Evolutionary conservation across 352 stramenopile genomes (phyloP).

Genomic region (Thraustotheca clavata): DNA sequence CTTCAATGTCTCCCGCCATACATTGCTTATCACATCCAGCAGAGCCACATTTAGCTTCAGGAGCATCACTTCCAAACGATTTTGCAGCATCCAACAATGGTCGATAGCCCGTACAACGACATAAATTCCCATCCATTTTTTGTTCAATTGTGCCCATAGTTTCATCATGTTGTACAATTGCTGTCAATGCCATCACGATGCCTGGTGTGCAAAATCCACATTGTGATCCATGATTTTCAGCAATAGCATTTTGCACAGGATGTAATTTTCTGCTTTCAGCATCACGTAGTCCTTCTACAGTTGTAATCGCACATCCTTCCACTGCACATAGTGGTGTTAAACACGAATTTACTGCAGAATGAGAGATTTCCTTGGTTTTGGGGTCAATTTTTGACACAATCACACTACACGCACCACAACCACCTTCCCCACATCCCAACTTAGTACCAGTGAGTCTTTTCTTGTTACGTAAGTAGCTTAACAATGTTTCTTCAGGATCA

Average conservation of each 20-base stretch:
- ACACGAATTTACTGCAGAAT: slow-evolving; percentile 83
- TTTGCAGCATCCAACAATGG: slow-evolving; percentile 81
- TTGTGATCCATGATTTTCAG: slow-evolving; percentile 90
- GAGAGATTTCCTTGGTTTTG: slow-evolving; percentile 33
- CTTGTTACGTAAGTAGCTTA: slow-evolving; percentile 75
- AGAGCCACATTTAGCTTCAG: slow-evolving; percentile 26
- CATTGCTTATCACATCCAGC: slow-evolving; percentile 14
- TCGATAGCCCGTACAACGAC: slow-evolving; percentile 88
- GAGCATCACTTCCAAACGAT: slow-evolving; percentile 67
- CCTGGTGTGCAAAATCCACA: slow-evolving; percentile 91
- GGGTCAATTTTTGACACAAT: slow-evolving; percentile 79
- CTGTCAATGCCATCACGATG: slow-evolving; percentile 80
- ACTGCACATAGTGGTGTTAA: slow-evolving; percentile 73
- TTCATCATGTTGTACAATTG: slow-evolving; percentile 70
- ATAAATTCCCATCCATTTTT: slow-evolving; percentile 94
- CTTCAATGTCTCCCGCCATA: slow-evolving; percentile 14
- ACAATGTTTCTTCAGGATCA: slow-evolving; percentile 63
- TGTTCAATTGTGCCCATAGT: slow-evolving; percentile 88
- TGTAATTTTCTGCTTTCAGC: slow-evolving; percentile 38
- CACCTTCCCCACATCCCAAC: slow-evolving; percentile 91
- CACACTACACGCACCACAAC: slow-evolving; percentile 95
- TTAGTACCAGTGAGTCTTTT: slow-evolving; percentile 74
- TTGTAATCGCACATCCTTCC: slow-evolving; percentile 79
- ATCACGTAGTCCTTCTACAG: slow-evolving; percentile 65
- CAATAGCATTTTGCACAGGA: slow-evolving; percentile 80